Evolutionary conservation across 441 rosid species (phyloP), one percentile per base, ranked within the genome.

Genomic region (Bruguiera hainesii): DNA sequence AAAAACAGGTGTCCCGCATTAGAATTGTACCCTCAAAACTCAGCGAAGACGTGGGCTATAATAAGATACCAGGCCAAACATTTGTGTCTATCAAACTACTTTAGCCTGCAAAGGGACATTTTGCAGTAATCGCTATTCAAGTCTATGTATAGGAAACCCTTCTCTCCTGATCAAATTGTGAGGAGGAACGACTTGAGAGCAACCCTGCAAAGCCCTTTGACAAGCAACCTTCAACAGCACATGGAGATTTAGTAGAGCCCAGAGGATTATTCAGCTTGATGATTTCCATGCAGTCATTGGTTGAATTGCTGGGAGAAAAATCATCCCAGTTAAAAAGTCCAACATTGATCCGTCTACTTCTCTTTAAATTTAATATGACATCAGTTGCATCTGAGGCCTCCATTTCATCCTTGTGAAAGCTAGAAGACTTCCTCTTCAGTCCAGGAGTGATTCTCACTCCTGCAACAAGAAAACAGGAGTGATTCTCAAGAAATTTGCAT

Each of bases 181-280:
- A 50, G 78, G 68, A 82, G 20, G 85, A 67, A 69, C 74, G 66
- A 28, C 82, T 63, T 0, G 95, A 87, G 61, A 94, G 78, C 62
- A 88, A 85, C 68, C 97, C 94, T 0, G 94, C 97, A 61, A 94
- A 82, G 61, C 98, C 98, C 84, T 76, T 86, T 0, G 98, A 85
- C 66, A 94, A 82, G 82, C 89, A 85, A 67, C 95, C 83, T 66
- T 94, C 98, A 5, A 88, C 88, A 3, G 86, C 84, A 60, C 97
- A 94, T 0, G 81, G 79, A 64, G 95, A 81, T 73, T 82, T 86
- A 20, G 86, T 73, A 18, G 83, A 82, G 33, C 87, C 73, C 49
- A 73, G 26, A 1, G 86, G 76, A 76, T 81, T 78, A 70, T 74
- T 82, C 57, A 79, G 87, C 58, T 69, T 83, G 39, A 23, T 71